Base-by-base conservation (phyloP, 192 early-diverging fungal genomes). In the Coemansia guatemalensis region DNA sequence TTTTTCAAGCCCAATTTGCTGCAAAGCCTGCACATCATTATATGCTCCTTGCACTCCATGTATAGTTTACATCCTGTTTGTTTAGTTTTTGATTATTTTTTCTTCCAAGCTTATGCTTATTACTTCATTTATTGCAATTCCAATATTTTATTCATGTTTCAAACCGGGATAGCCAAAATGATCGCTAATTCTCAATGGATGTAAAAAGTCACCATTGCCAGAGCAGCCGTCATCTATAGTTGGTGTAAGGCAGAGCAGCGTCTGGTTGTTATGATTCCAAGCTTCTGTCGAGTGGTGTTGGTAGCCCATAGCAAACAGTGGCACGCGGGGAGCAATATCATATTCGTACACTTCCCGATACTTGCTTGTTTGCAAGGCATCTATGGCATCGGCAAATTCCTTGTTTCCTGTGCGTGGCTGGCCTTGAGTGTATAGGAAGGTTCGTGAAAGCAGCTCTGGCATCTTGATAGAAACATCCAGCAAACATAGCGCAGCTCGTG, bases 371-470 rank as follows among this genome's bases (percentile, higher is more conserved):
- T 48, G 22, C 22, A 77, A 53, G 1, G 51, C 51, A 25, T 69
- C 60, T n/a, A 81, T 60, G 0, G 69, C 66, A 21, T 64, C 29
- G 20, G 68, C 74, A 64, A 75, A 83, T 14, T 23, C 65, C 17
- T 48, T 60, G 41, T 83, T 75, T 12, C 81, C 81, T 18, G 71
- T 68, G 11, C 75, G 81, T 14, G 81, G 75, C 60, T 74, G 66
- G 2, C 81, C 81, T 39, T 75, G 69, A 2, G 75, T 78, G 53
- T 69, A 71, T 22, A 78, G 30, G 6, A 47, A 48, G 30, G 78
- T 25, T 18, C 65, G 63, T 6, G 53, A 54, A 23, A 69, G 47
- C 0, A 71, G 22, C 8, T 68, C 58, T 8, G 72, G 69, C 30
- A 53, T 24, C 8, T 26, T 49, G 8, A 66, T 47, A 3, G 70